Evolutionary conservation across 306 rosid genomes (phyloP).

Genomic region (Potentilla sterilis): DNA sequence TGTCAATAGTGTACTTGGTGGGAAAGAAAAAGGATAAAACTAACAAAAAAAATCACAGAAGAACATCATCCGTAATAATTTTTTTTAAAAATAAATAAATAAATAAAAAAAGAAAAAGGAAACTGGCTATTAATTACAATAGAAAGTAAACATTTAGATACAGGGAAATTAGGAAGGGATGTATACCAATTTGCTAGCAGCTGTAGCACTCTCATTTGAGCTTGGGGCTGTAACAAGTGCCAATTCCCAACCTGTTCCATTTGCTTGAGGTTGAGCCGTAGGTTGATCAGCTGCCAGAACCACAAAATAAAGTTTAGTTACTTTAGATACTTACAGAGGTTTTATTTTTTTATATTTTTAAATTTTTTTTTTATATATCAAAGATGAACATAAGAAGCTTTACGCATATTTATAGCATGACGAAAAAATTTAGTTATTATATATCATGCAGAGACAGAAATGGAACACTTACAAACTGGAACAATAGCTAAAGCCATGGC

Average conservation of each 20-base stretch:
- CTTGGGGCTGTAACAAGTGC: slow-evolving; percentile 98
- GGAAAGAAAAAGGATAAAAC: not conserved
- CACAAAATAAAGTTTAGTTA: not conserved
- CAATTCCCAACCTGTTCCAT: slow-evolving; percentile 96
- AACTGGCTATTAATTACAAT: not conserved
- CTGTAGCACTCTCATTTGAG: slow-evolving; percentile 72
- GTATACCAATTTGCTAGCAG: slow-evolving; percentile 82
- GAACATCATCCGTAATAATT: not conserved
- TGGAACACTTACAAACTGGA: slow-evolving; percentile 59
- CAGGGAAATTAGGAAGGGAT: slow-evolving; percentile 15
- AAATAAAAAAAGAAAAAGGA: too few relatives aligned
- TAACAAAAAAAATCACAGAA: not conserved
- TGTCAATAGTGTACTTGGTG: not conserved
- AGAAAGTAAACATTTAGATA: not conserved
- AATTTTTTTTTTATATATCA: too few relatives aligned
- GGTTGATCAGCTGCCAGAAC: slow-evolving; percentile 63
- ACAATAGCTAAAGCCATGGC: slow-evolving; percentile 93
- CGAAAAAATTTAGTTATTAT: not conserved
- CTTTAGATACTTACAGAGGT: not conserved
- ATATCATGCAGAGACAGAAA: slow-evolving; percentile 17
- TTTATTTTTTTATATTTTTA: not conserved
- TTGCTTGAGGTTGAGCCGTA: slow-evolving; percentile 56
- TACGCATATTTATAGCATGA: not conserved
- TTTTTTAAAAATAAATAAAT: too few relatives aligned
- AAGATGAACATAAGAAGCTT: not conserved